Percentiles rank a stretch among this genome's conserved stretches.
phyloP scores from a whole-genome alignment of 2,329 filamentous ascomycete genomes.

The Ilyonectria destructans region DNA sequence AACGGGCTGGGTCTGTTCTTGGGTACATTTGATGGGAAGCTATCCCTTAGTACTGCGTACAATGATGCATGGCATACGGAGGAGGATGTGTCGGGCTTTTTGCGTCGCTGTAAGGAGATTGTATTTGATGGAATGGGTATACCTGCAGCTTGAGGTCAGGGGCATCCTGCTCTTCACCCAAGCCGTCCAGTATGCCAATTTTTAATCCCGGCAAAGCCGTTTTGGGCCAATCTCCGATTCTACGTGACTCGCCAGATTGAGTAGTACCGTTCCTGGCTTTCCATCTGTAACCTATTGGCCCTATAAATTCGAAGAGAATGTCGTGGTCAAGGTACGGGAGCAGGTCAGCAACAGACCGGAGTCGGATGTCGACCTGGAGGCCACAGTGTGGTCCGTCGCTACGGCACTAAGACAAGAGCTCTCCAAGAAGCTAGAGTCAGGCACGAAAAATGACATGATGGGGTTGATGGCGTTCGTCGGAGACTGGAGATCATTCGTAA shows the following conservation, averaged over 20 bases:
- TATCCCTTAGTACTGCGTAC: constrained; percentile 1
- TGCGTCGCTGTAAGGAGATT: background rate
- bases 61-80: constrained; percentile 5
- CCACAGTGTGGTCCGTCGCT: background rate
- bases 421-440: background rate
- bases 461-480: constrained; percentile 26
- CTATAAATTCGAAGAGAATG: constrained; percentile 12
- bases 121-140: background rate
- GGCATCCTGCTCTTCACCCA: no score
- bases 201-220: no score
- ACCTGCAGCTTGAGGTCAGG: no score
- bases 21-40: constrained; percentile 1
- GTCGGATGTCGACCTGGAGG: background rate
- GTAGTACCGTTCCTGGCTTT: no score
- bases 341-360: background rate
- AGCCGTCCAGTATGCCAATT: no score
- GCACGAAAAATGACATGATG: constrained; percentile 23
- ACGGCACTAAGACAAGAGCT: background rate
- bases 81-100: background rate
- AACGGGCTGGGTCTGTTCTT: background rate
- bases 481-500: constrained; percentile 27
- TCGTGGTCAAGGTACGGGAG: constrained; percentile 14
- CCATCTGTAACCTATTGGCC: no score
- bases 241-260: no score
- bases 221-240: no score